Conservation (phyloP, 2,329 filamentous ascomycete species). For the Aspergillus melleus region DNA sequence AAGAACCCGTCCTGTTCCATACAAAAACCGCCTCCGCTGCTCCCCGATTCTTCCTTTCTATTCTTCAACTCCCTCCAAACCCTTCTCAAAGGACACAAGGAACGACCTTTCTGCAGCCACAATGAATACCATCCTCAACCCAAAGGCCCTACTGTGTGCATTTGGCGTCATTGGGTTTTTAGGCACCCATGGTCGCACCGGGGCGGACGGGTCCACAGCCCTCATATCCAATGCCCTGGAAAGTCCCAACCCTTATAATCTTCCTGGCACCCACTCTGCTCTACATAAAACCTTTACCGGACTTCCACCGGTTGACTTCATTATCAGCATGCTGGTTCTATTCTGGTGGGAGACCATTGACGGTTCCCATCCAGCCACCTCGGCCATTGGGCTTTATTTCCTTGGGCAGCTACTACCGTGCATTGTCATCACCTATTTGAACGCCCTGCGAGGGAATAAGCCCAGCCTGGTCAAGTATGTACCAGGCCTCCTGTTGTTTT, state of each 20-base stretch:
- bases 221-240: background rate
- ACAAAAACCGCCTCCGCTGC: no score
- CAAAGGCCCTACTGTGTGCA: background rate
- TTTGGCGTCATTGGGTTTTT: background rate
- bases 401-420: slow-evolving; percentile 1
- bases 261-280: background rate
- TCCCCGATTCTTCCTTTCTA: no score
- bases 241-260: background rate
- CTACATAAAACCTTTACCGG: background rate
- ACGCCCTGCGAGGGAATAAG: background rate
- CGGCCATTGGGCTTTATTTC: background rate
- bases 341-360: slow-evolving; percentile 3
- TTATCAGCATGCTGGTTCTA: background rate
- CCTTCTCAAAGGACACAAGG: background rate
- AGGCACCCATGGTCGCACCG: background rate
- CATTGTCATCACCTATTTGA: background rate
- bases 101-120: background rate
- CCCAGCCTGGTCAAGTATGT: background rate
- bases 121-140: background rate
- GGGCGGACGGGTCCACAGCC: background rate
- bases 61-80: no score
- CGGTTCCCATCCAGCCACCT: slow-evolving; percentile 1
- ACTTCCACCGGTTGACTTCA: background rate
- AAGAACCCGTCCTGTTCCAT: background rate
- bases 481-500: no score